A percentile compares a stretch with the other conserved stretches of the same genome.
Evolutionary conservation across 2,329 filamentous ascomycete species (phyloP).

Genomic region (Fusarium stilboides): DNA sequence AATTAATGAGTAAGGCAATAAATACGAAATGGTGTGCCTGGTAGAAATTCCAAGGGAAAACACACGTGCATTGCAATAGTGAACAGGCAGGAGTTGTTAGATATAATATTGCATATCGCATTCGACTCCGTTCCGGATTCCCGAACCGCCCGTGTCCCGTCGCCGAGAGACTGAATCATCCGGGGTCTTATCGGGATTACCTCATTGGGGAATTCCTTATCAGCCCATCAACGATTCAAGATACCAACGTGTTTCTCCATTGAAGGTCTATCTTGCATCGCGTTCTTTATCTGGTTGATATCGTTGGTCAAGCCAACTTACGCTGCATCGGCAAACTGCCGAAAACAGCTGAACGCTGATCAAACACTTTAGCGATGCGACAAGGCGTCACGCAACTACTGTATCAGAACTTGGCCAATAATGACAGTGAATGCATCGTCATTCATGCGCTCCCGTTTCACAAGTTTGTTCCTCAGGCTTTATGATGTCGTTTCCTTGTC

Average conservation of each 20-base stretch:
- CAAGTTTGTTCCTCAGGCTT: constrained; percentile 5
- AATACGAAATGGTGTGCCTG: neutral
- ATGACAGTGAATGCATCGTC: constrained; percentile 1
- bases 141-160: neutral
- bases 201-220: constrained; percentile 17
- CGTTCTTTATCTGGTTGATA: neutral
- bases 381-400: constrained; percentile 17
- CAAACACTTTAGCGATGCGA: constrained; percentile 19
- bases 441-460: constrained; percentile 21
- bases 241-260: neutral
- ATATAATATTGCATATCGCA: neutral
- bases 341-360: constrained; percentile 19
- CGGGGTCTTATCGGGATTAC: constrained; percentile 33
- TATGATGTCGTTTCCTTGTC: neutral
- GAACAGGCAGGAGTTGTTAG: neutral
- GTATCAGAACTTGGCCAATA: neutral
- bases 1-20: too few species aligned
- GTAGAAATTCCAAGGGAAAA: too few species aligned
- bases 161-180: constrained; percentile 26
- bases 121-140: constrained; percentile 5
- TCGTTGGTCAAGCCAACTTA: constrained; percentile 14
- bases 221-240: constrained; percentile 6
- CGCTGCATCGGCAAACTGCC: constrained; percentile 7
- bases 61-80: too few species aligned
- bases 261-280: constrained; percentile 13